Conservation (phyloP, 352 stramenopile genomes). For the Globisporangium lucens region DNA sequence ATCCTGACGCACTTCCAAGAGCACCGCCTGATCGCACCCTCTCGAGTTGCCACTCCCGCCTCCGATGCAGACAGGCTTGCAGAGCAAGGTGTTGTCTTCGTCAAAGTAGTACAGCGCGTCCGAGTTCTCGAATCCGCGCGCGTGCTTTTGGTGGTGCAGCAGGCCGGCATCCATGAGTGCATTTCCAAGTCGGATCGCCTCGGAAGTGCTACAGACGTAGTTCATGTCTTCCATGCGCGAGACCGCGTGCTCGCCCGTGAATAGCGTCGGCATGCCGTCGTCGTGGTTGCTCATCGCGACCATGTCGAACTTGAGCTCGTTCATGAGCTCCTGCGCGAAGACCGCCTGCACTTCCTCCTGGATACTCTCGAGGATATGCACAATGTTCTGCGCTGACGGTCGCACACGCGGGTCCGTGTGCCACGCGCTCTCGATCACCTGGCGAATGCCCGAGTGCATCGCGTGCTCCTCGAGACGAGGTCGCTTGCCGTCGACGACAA, state of each 20-base stretch:
- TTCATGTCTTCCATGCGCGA: conserved; percentile 41
- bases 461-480: conserved; percentile 18
- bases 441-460: conserved; percentile 23
- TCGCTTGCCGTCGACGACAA: conserved; percentile 27
- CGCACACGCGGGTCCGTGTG: conserved; percentile 22
- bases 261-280: conserved; percentile 6
- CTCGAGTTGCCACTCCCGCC: background rate
- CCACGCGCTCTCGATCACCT: conserved; percentile 29
- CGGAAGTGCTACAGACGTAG: conserved; percentile 32
- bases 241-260: conserved; percentile 20
- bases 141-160: conserved; percentile 27
- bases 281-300: conserved; percentile 12
- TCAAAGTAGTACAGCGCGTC: conserved; percentile 39
- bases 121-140: conserved; percentile 16
- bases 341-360: conserved; percentile 23
- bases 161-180: conserved; percentile 25
- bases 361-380: conserved; percentile 28
- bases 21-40: background rate
- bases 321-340: conserved; percentile 26
- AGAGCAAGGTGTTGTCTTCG: conserved; percentile 29
- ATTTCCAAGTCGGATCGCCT: conserved; percentile 49
- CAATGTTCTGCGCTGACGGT: conserved; percentile 24
- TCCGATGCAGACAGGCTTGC: conserved; percentile 14
- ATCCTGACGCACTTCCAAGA: background rate
- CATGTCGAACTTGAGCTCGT: conserved; percentile 18